Percentiles rank a stretch among this genome's conserved stretches.
Conservation (phyloP, 2,329 filamentous ascomycete genomes). For the Pseudogymnoascus sp. region DNA sequence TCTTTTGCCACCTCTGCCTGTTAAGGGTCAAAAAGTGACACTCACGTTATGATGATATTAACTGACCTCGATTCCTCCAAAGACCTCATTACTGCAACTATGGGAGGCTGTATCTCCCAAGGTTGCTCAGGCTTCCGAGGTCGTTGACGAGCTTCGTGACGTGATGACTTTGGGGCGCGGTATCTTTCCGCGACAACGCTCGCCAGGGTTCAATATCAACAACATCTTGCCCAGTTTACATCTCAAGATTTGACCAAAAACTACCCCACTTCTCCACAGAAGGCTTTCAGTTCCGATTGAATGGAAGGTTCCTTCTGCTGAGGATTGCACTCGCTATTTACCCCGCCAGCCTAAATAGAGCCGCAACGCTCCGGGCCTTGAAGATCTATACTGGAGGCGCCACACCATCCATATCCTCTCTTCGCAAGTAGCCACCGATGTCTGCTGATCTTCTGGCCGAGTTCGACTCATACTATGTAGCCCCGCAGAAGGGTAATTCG, state of each 20-base stretch:
- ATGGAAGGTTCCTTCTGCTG: neutral
- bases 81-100: conserved; percentile 39
- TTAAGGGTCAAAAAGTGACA: conserved; percentile 8
- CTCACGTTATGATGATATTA: conserved; percentile 1
- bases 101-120: conserved; percentile 8
- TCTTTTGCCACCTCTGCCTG: conserved; percentile 61
- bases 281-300: neutral
- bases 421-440: conserved; percentile 33
- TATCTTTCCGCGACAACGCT: neutral
- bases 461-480: conserved; percentile 42
- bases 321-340: neutral
- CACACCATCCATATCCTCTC: neutral
- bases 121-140: conserved; percentile 2
- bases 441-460: conserved; percentile 58
- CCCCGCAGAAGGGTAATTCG: conserved; percentile 22
- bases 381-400: neutral
- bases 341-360: conserved; percentile 21
- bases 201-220: conserved; percentile 1
- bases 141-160: neutral
- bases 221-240: neutral
- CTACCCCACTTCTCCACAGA: neutral
- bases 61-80: conserved; percentile 45
- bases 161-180: conserved; percentile 1
- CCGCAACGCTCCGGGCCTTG: conserved; percentile 9
- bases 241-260: conserved; percentile 1